Base-by-base conservation (phyloP, 176 grass and related monocot genomes). In the Eleusine indica region DNA sequence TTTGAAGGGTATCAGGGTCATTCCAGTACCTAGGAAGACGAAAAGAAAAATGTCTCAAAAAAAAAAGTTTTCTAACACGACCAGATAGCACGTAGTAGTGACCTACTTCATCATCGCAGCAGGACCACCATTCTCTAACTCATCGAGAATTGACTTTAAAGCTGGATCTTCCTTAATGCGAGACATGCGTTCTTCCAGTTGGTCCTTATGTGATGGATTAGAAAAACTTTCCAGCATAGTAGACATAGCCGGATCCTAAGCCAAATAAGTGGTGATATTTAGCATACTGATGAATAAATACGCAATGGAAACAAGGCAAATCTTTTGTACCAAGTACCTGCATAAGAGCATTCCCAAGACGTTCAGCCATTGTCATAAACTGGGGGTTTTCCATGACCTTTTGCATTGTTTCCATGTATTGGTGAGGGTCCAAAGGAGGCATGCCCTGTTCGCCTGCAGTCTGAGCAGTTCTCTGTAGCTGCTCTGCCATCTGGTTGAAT, bases 81-180 rank as follows among this genome's bases (percentile, higher is more conserved):
- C 1, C n/a, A 87, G 22, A 86, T 43, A 47, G 66, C 2, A 47
- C 51, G 29, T 52, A 62, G 14, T 81, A 84, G 87, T 70, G 9
- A 60, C 66, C 32, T 94, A 94, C 95, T 98, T 98, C 85, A 98
- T 98, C 95, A 98, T 95, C 77, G 92, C 92, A 89, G 92, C 28
- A 52, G 95, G 95, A 63, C 92, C 92, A 39, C 95, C 95, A 73
- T 66, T 91, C 87, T 98, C 95, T 79, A 98, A 86, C 87, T 98
- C 92, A 52, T 93, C 92, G 21, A 98, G 71, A 93, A 98, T 98
- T 80, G 90, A 83, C 76, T 98, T 98, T 80, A 98, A 71, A 46
- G 90, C 51, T 78, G 95, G 92, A 63, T 98, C 95, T 65, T 94
- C 90, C 81, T 98, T 98, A 57, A 98, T 86, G 29, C 78, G 90